These are phyloP conservation scores for Prunus campanulata DNA, from an alignment of 306 rosid species.

Conservation along the genomic window DNA sequence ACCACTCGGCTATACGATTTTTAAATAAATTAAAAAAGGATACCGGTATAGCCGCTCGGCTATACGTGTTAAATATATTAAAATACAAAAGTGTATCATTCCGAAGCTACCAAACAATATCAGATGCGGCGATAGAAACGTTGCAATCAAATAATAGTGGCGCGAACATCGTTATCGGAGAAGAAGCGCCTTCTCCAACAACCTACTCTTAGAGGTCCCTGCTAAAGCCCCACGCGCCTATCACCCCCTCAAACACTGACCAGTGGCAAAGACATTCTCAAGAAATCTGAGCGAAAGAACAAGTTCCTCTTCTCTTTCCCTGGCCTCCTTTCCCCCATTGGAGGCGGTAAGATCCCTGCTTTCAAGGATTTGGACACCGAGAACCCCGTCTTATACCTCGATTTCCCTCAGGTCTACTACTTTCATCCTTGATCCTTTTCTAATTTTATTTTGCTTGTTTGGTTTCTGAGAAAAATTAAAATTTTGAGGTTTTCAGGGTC, in stretches of 20 bases:
- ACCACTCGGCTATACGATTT: fast-evolving
- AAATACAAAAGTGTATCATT: no score
- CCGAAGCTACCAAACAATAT: no score
- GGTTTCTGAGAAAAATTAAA: neutral
- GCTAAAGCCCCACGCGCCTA: slow-evolving; percentile 31
- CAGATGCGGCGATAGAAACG: no score
- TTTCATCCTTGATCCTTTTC: neutral
- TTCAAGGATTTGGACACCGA: slow-evolving; percentile 82
- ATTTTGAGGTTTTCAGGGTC: slow-evolving; percentile 49
- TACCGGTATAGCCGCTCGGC: no score
- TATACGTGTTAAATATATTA: no score
- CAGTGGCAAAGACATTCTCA: slow-evolving; percentile 78
- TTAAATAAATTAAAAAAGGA: no score
- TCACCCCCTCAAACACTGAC: slow-evolving; percentile 62
- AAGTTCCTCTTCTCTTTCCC: slow-evolving; percentile 82
- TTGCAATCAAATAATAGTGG: slow-evolving; percentile 6
- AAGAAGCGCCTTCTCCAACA: slow-evolving; percentile 44
- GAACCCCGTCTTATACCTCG: slow-evolving; percentile 82
- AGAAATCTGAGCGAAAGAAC: slow-evolving; percentile 80
- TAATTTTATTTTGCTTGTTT: neutral
- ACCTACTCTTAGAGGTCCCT: slow-evolving; percentile 49
- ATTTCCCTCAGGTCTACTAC: slow-evolving; percentile 67
- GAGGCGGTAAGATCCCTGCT: slow-evolving; percentile 83
- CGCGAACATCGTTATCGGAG: slow-evolving; percentile 33
- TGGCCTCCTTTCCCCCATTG: slow-evolving; percentile 63